Percentiles rank a stretch among this genome's conserved stretches.
These are phyloP conservation scores for Phyllosticta ampelicida DNA, from an alignment of 2,329 filamentous ascomycete genomes.

Conservation along the genomic window DNA sequence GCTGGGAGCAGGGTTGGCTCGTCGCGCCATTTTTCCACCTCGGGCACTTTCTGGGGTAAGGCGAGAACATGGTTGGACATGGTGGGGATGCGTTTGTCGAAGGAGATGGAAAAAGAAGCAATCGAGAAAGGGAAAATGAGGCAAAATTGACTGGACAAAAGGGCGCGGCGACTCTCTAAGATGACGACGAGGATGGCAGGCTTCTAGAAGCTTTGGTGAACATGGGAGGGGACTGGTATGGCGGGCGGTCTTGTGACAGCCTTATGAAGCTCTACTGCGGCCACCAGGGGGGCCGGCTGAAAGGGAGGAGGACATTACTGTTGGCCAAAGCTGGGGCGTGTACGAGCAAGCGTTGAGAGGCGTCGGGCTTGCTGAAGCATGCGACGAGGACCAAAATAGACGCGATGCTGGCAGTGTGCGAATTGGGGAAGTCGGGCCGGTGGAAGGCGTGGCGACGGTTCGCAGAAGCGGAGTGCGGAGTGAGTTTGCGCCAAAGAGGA, in stretches of 20 bases:
- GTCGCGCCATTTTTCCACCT: constrained; percentile 9
- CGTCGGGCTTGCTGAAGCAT: not conserved
- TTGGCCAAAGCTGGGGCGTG: not conserved
- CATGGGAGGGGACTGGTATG: not conserved
- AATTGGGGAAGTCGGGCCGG: not conserved
- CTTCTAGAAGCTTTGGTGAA: not conserved
- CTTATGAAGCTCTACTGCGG: not conserved
- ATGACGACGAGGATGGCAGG: not conserved
- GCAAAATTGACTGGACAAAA: too few species aligned
- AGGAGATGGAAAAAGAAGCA: not conserved
- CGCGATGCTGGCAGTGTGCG: not conserved
- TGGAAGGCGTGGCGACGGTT: not conserved
- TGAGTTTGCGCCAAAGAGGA: not conserved
- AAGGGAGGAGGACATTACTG: not conserved
- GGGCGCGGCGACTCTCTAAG: not conserved
- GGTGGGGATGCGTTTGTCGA: not conserved
- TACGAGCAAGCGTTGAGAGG: not conserved
- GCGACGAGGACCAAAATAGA: not conserved
- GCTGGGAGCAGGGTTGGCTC: constrained; percentile 3
- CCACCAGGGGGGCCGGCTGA: not conserved
- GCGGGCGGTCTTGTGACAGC: not conserved
- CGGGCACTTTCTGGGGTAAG: constrained; percentile 6
- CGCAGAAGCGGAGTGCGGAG: not conserved
- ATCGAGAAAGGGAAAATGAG: too few species aligned
- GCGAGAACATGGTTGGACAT: constrained; percentile 5